Evolutionary conservation across 2,329 filamentous ascomycete genomes (phyloP), one percentile per base, ranked within the genome.

Genomic region (Trichoderma atrobrunneum): DNA sequence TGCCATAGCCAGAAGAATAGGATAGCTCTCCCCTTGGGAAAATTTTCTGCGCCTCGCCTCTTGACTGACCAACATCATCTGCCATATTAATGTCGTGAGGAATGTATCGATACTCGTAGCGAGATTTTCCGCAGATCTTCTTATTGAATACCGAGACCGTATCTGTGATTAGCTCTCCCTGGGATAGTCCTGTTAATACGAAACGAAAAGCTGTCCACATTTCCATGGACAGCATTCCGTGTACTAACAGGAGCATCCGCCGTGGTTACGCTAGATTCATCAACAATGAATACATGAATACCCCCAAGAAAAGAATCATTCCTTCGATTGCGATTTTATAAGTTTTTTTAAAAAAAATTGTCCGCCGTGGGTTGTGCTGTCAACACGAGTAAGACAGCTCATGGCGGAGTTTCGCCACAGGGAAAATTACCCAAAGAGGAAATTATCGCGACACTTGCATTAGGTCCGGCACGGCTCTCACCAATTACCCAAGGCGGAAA

Each of bases 391-490:
- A 39, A 39, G 39, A 43, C 21, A 28, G 11, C 26, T 32, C 64
- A 36, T 57, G 48, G 64, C 14, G 63, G 28, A 66, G 24, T 43
- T 21, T 54, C 48, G 11, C 26, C 24, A 4, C 21, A 32, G 54
- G 34, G 54, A 34, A 16, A 24, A n/a, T 68, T 68, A 18, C 65
- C 65, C 12, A 43, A 68, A 43, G 39, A 59, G 65, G 65, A 48
- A 68, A 68, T 60, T 68, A 68, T 60, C 54, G 26, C 65, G 65
- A 68, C 48, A 32, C 43, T 28, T 32, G 65, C 65, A 68, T 36
- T 30, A 68, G 34, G 11, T 11, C 7, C 7, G 28, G 18, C 61
- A 48, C 10, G 26, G 51, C 32, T 57, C 26, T 43, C 21, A 10
- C 54, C 57, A 21, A 12, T 21, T 60, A 43, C 65, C 36, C 7